Evolutionary conservation across 805 yeast species (phyloP), one percentile per base, ranked within the genome.

Genomic region (Dipodascus albidus): DNA sequence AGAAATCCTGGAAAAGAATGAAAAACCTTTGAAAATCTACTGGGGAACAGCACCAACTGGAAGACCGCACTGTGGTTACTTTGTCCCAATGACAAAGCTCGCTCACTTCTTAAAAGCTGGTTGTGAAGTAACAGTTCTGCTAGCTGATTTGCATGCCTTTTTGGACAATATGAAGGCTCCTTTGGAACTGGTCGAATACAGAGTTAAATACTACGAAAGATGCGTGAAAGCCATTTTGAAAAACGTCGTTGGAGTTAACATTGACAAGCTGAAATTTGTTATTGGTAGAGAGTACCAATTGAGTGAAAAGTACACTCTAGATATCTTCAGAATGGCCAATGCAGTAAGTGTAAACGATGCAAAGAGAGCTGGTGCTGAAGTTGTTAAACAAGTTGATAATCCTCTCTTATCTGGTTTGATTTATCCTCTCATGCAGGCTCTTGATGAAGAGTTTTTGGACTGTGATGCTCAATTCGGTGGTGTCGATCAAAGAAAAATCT

Each of bases 41-140:
- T 93, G 97, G 98, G 99, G 99, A 17, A 90, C 98, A 20, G 99
- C 99, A 4, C 98, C 99, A 56, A 93, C 99, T 2, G 99, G 99
- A 52, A 87, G 81, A 71, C 96, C 98, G 48, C 99, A 93, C 72
- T 90, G 97, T 74, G 99, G 98, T 52, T 93, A 93, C 77, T 88
- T 93, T 66, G 99, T 93, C 41, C 93, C 98, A 52, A 91, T 93
- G 98, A 85, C 95, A 57, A 91, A 93, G 70, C 72, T 93, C 61
- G 98, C 98, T 1, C 90, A 93, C 68, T 88, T 91, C 68, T 78
- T 93, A 69, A 84, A 82, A 64, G 99, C 99, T 17, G 99, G 98
- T 11, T 88, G 96, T 74, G 93, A 88, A 66, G 95, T 93, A 47
- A 88, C 82, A 0, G 93, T 93, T 3, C 76, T 93, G 55, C 69